Percentiles rank a stretch among this genome's conserved stretches.
phyloP scores from a whole-genome alignment of 1,284 basidiomycete species.

The Fereydounia khargensis region DNA sequence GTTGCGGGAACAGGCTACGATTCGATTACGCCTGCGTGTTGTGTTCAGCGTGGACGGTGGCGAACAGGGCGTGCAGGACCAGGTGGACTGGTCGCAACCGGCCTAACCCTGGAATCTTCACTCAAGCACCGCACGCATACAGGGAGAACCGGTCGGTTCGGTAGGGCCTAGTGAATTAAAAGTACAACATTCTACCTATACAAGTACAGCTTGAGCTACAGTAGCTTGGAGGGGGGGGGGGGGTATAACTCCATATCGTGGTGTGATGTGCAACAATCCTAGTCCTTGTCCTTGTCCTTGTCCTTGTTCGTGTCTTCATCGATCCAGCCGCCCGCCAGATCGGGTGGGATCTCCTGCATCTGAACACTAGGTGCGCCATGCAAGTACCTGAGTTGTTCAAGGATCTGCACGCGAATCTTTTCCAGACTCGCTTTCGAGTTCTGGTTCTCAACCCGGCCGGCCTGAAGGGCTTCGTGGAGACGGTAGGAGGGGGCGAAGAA shows the following conservation, averaged over 20 bases:
- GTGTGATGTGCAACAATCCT: no score
- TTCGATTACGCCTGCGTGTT: constrained; percentile 83
- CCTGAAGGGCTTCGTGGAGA: constrained; percentile 85
- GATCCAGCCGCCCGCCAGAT: constrained; percentile 74
- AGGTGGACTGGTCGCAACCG: constrained; percentile 70
- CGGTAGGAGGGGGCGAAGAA: constrained; percentile 92
- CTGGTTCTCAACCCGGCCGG: constrained; percentile 80
- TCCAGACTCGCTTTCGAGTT: constrained; percentile 74
- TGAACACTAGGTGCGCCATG: constrained; percentile 93
- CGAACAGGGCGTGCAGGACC: constrained; percentile 77
- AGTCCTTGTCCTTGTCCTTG: not conserved
- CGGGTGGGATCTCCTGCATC: constrained; percentile 94
- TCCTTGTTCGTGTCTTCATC: constrained; percentile 62
- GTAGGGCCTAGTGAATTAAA: no score
- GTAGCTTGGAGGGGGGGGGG: no score
- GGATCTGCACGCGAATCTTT: constrained; percentile 77
- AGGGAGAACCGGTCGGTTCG: no score
- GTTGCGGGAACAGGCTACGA: constrained; percentile 67
- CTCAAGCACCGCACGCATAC: no score
- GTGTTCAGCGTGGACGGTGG: constrained; percentile 65
- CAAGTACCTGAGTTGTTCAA: constrained; percentile 88
- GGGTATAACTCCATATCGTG: no score
- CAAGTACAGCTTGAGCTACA: no score
- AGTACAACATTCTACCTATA: no score
- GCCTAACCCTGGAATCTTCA: no score